Conservation (phyloP, 305 asterid genomes). For the Petunia hybrid region DNA sequence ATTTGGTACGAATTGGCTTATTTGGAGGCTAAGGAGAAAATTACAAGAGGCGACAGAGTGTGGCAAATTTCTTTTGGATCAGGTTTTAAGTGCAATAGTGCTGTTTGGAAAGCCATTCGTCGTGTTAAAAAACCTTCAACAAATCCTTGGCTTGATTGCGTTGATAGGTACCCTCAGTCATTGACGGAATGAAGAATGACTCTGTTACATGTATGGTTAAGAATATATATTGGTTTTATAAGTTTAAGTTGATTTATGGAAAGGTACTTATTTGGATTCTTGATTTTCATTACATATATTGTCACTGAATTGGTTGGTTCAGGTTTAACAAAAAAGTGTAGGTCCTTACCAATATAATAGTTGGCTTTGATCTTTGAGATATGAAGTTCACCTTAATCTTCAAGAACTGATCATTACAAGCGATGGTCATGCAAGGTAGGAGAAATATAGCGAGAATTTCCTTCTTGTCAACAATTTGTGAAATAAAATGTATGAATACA, state of each 20-base stretch:
- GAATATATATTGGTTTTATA: background rate
- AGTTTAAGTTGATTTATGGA: background rate
- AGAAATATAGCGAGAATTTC: background rate
- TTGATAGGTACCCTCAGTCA: conserved; percentile 58
- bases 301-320: background rate
- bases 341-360: background rate
- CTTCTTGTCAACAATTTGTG: background rate
- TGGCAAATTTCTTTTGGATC: conserved; percentile 95
- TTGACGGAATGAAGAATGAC: conserved; percentile 19
- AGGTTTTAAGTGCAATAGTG: conserved; percentile 92
- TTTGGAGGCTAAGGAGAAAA: conserved; percentile 75
- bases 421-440: background rate
- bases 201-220: background rate
- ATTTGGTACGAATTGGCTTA: conserved; percentile 94
- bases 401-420: background rate
- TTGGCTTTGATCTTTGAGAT: background rate
- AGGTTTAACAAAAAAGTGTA: background rate
- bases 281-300: background rate
- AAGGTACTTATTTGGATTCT: background rate
- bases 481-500: background rate
- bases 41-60: conserved; percentile 73
- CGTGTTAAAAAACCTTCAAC: conserved; percentile 46
- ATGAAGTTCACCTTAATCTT: background rate
- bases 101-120: conserved; percentile 80
- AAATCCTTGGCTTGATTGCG: conserved; percentile 84